These are phyloP conservation scores for Leccinum pachyderme DNA, from an alignment of 1,284 basidiomycete species.

Conservation along the genomic window DNA sequence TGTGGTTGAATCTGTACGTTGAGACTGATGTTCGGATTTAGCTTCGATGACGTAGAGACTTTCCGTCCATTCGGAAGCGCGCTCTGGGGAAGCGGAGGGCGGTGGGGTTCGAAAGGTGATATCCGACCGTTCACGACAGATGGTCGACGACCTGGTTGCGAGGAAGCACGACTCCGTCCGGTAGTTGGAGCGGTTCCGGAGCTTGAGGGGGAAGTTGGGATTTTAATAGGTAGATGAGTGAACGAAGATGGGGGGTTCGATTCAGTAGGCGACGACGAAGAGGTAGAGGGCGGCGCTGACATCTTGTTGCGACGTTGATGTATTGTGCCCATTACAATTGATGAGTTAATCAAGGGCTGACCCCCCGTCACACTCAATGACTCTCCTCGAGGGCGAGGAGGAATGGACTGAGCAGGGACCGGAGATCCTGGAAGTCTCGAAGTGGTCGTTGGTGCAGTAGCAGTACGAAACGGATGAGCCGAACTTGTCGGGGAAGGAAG, in stretches of 20 bases:
- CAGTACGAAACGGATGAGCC: conserved; percentile 31
- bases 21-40: conserved; percentile 44
- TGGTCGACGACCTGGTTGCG: conserved; percentile 66
- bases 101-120: conserved; percentile 44
- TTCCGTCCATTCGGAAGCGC: conserved; percentile 49
- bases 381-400: conserved; percentile 48
- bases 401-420: conserved; percentile 36
- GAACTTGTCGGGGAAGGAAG: conserved; percentile 48
- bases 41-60: conserved; percentile 57
- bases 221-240: conserved; percentile 39
- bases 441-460: conserved; percentile 33
- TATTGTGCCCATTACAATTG: conserved; percentile 64
- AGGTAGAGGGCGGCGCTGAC: conserved; percentile 51
- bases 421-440: conserved; percentile 45
- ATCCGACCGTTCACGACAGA: conserved; percentile 49
- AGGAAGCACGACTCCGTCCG: conserved; percentile 61
- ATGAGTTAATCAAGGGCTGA: conserved; percentile 53
- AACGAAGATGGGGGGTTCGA: conserved; percentile 49
- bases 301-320: conserved; percentile 64
- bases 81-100: conserved; percentile 49
- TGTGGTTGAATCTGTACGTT: conserved; percentile 40
- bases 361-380: conserved; percentile 27
- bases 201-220: conserved; percentile 42
- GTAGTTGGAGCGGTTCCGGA: conserved; percentile 29
- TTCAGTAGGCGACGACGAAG: conserved; percentile 58